Evolutionary conservation across 2,329 filamentous ascomycete genomes (phyloP), one percentile per base, ranked within the genome.

Genomic region (Colletotrichum tabaci): DNA sequence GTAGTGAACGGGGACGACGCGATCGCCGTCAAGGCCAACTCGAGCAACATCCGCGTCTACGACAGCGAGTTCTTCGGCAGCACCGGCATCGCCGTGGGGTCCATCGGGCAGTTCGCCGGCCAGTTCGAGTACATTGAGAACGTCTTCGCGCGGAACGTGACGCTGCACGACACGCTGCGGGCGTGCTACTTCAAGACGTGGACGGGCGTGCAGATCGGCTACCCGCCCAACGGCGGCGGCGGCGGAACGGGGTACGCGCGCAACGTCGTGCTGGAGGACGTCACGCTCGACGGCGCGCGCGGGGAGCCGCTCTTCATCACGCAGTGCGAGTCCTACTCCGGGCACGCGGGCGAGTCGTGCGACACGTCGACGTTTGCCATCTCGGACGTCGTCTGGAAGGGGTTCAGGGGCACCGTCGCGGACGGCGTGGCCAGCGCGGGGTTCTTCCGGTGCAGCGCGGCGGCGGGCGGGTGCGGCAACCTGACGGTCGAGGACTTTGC

Each of bases 181-280:
- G 85, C 82, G 1, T 82, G 82, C n/a, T 88, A 88, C 74, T 77
- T 90, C 71, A 90, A 91, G 80, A 90, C 88, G 0, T 91, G 89
- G 89, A 87, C 87, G 0, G 87, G 86, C 21, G 78, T 85, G 12
- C 82, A 82, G 46, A 81, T 82, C 38, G 85, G 87, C 21, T 86
- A 84, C 61, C 87, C 87, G 1, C 88, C 88, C 1, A 90, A 91
- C 73, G 88, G 89, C 18, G 89, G 88, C 2, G 88, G 88, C 13
- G 88, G 87, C 18, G 89, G 88, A 3, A 75, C 85, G 0, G 88
- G 88, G 12, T 82, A 74, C 53, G 80, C 78, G 4, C 66, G 73
- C 30, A 78, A 79, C 74, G 77, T 82, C 8, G 71, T 73, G 15
- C 76, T 82, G 35, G 78, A 81, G 55, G 77, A 81, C 58, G 72